These are phyloP conservation scores for Trichoderma atroviride DNA, from an alignment of 2,329 filamentous ascomycete species.

Conservation along the genomic window DNA sequence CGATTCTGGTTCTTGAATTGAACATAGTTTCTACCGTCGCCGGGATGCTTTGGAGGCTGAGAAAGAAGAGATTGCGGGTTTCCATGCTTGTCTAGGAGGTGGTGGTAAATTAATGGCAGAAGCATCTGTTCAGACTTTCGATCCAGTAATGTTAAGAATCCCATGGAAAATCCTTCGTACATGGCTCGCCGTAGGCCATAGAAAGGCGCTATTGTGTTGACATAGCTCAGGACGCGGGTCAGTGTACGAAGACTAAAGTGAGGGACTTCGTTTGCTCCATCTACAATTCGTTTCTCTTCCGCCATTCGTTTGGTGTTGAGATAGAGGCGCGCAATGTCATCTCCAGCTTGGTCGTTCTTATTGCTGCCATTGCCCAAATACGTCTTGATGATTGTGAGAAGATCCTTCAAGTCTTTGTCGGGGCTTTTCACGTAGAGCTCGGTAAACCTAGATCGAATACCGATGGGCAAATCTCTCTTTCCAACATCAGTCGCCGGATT, in stretches of 20 bases:
- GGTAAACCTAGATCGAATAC: slow-evolving; percentile 88
- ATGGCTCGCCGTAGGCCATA: slow-evolving; percentile 85
- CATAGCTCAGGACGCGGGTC: slow-evolving; percentile 86
- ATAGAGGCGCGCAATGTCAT: slow-evolving; percentile 85
- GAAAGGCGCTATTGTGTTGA: slow-evolving; percentile 77
- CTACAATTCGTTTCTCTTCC: slow-evolving; percentile 81
- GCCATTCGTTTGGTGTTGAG: slow-evolving; percentile 82
- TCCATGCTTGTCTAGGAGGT: slow-evolving; percentile 70
- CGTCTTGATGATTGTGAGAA: slow-evolving; percentile 83
- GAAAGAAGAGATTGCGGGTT: slow-evolving; percentile 74
- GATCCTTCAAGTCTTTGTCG: slow-evolving; percentile 81
- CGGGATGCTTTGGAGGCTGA: slow-evolving; percentile 75
- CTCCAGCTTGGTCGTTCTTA: slow-evolving; percentile 71
- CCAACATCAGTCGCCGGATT: slow-evolving; percentile 97
- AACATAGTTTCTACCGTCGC: slow-evolving; percentile 76
- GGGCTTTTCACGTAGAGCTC: slow-evolving; percentile 94
- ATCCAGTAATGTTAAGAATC: slow-evolving; percentile 88
- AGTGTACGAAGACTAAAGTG: slow-evolving; percentile 96
- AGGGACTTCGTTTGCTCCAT: slow-evolving; percentile 92
- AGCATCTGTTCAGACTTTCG: slow-evolving; percentile 78
- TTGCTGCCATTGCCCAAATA: slow-evolving; percentile 76
- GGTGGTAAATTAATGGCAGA: slow-evolving; percentile 75
- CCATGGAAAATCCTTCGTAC: slow-evolving; percentile 97
- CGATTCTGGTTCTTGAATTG: slow-evolving; percentile 68
- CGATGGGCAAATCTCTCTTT: slow-evolving; percentile 88